Base-by-base conservation (phyloP, 352 stramenopile genomes). In the Paralagenidium karlingii region DNA sequence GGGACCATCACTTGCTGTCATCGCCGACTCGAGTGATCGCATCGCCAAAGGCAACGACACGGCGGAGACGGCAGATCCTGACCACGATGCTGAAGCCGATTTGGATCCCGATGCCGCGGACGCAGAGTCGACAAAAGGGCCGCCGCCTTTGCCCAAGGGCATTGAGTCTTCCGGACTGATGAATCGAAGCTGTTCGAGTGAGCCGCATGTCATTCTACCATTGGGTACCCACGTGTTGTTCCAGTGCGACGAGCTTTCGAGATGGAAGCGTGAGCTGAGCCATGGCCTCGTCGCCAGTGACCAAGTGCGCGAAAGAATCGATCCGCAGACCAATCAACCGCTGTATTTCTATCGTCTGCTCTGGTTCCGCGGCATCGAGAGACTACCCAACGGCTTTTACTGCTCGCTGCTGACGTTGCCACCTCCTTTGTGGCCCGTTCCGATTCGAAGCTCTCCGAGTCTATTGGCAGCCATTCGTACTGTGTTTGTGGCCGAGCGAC, bases 311-410 rank as follows among this genome's bases (percentile, higher is more conserved):
- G 18, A 47, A 49, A 18, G 31, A 25, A 13, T 30, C 38, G 16
- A n/a, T n/a, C n/a, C n/a, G n/a, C n/a, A n/a, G n/a, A n/a, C n/a
- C n/a, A 24, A 5, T 20, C 13, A 31, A 4, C 33, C 43, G 19
- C 37, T 18, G 20, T 53, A 58, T 10, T 85, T 65, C 36, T 67
- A 78, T 28, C 74, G 70, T 8, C 51, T 88, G 26, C 42, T 85
- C 12, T 88, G 68, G 70, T 43, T 88, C 3, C 58, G 74, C 38
- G 74, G 70, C 3, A 63, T 88, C 9, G 52, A 80, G 36, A 42
- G 64, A 19, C 47, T 88, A n/a, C 49, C 63, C 2, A 83, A 85
- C 37, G 62, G 68, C 11, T 76, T 73, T 31, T 85, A 65, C 42
- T 63, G 66, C 15, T 70, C 74, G 11, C 55, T 40, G 8, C 40